phyloP scores from a whole-genome alignment of 352 stramenopile genomes.

The Aphanomyces cochlioides region DNA sequence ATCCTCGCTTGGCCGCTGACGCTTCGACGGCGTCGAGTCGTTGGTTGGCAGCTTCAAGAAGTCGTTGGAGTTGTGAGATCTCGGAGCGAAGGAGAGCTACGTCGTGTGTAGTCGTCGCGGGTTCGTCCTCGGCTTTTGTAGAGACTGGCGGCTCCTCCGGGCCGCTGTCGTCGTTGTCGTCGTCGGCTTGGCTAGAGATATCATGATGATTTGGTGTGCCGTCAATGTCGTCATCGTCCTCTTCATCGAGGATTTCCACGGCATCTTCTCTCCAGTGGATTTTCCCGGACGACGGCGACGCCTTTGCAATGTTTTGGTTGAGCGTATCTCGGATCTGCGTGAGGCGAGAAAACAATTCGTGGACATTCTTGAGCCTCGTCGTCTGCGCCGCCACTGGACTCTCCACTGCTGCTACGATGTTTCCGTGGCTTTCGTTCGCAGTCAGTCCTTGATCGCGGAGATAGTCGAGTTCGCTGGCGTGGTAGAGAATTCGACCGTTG shows the following conservation, averaged over 20 bases:
- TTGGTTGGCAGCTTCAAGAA: constrained; percentile 49
- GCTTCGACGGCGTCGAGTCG: neutral
- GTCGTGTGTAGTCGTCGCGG: constrained; percentile 27
- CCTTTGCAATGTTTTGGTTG: constrained; percentile 7
- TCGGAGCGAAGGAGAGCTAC: constrained; percentile 54
- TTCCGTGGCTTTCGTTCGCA: too few relatives aligned
- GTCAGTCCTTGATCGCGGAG: too few relatives aligned
- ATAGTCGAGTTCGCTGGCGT: too few relatives aligned
- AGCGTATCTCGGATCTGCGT: constrained; percentile 10
- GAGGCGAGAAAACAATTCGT: neutral
- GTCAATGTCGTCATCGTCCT: constrained; percentile 18
- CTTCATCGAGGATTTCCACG: neutral
- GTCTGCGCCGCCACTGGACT: neutral
- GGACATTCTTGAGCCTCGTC: neutral
- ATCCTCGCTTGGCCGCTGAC: neutral
- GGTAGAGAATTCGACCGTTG: too few relatives aligned
- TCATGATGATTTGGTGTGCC: too few relatives aligned
- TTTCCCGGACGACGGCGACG: neutral
- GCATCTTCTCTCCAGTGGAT: constrained; percentile 1
- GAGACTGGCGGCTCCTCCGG: too few relatives aligned
- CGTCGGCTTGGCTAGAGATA: too few relatives aligned
- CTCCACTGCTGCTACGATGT: too few relatives aligned
- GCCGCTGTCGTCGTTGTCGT: too few relatives aligned
- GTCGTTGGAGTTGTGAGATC: constrained; percentile 50
- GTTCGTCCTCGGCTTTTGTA: too few relatives aligned